Evolutionary conservation across 1,284 basidiomycete genomes (phyloP).

Genomic region (Fomitopsis pinicola): DNA sequence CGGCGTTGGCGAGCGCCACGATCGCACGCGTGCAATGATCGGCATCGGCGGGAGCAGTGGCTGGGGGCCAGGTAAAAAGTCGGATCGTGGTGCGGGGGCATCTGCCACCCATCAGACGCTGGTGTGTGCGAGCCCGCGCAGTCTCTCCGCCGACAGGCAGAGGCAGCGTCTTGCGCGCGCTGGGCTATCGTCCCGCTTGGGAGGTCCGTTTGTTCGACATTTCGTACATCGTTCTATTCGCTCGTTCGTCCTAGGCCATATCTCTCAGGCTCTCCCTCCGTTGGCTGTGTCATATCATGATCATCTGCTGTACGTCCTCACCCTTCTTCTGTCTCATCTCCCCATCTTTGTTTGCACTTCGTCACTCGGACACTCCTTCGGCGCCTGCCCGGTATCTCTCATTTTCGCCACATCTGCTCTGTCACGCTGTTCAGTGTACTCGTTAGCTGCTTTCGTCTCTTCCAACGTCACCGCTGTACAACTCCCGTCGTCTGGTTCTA

Average conservation of each 20-base stretch:
- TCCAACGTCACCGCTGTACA: neutral
- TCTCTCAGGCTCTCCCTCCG: neutral
- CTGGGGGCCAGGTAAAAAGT: neutral
- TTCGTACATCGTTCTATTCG: neutral
- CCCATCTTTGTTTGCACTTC: constrained; percentile 1
- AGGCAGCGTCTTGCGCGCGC: neutral
- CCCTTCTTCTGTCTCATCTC: constrained; percentile 1
- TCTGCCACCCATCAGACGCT: neutral
- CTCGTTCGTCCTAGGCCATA: neutral
- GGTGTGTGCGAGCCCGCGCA: neutral
- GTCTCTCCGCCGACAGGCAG: neutral
- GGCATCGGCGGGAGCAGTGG: neutral
- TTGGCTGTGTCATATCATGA: neutral
- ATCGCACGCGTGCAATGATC: neutral
- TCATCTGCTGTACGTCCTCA: neutral
- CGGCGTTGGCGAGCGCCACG: neutral
- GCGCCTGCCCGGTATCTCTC: neutral
- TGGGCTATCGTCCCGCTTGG: neutral
- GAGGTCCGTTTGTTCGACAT: neutral
- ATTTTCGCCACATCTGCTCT: neutral
- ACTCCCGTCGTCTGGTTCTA: neutral
- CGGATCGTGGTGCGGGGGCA: neutral
- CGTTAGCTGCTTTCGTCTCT: neutral
- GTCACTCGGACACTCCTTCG: neutral
- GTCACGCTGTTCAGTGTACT: constrained; percentile 1